phyloP scores from a whole-genome alignment of 108 stramenopile genomes.

The Nitzschia palea region DNA sequence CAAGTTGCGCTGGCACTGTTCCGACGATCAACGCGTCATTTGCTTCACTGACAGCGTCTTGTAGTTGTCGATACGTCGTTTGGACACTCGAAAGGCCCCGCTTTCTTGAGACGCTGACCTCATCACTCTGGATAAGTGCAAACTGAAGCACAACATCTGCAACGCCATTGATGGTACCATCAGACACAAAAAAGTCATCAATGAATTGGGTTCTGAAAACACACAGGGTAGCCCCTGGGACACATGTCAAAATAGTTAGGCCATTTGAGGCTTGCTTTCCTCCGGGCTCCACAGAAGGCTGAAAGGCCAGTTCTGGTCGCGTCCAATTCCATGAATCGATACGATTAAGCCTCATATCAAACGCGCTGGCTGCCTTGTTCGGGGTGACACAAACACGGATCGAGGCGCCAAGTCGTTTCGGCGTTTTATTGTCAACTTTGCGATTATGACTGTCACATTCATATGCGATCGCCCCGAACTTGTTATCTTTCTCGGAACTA shows the following conservation, averaged over 20 bases:
- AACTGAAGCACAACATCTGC: slow-evolving; percentile 15
- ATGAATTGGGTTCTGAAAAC: background rate
- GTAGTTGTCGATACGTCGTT: background rate
- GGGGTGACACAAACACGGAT: slow-evolving; percentile 8
- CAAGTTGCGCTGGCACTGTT: background rate
- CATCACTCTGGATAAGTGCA: background rate
- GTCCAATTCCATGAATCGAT: slow-evolving; percentile 13
- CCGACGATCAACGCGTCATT: background rate
- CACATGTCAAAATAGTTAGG: slow-evolving; percentile 14
- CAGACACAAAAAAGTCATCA: slow-evolving; percentile 5
- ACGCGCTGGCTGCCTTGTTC: background rate
- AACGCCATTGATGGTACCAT: background rate
- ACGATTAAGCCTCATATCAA: background rate
- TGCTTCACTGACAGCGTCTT: background rate
- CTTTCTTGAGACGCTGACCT: background rate
- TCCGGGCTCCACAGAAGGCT: background rate
- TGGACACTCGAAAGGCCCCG: background rate
- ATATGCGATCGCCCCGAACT: slow-evolving; percentile 5
- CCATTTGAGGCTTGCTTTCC: slow-evolving; percentile 1
- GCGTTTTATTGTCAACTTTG: background rate
- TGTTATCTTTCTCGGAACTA: background rate
- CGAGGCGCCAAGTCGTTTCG: background rate
- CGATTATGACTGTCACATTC: slow-evolving; percentile 14
- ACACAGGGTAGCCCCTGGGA: slow-evolving; percentile 16
- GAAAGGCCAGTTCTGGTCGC: background rate